Conservation (phyloP, 495 filamentous ascomycete species). For the Alectoria sarmentosa region DNA sequence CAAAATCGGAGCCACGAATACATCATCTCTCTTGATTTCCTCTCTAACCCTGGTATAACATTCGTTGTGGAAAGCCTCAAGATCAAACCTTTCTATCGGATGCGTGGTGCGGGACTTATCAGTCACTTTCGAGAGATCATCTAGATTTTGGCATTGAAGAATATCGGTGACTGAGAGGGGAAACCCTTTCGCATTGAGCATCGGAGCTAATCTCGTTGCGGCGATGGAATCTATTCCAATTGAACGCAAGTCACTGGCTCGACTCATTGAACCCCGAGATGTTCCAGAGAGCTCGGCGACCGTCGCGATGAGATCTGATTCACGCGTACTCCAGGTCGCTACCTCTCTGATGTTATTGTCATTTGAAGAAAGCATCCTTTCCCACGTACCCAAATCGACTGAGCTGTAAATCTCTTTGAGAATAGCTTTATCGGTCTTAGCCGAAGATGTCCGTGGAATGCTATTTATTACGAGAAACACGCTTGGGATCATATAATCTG, state of each 20-base stretch:
- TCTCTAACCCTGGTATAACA: constrained; percentile 22
- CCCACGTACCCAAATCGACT: constrained; percentile 32
- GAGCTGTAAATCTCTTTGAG: constrained; percentile 29
- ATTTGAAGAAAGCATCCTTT: constrained; percentile 24
- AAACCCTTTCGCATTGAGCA: constrained; percentile 28
- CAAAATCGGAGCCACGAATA: constrained; percentile 25
- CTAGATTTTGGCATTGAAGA: constrained; percentile 30
- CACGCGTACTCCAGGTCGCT: constrained; percentile 8
- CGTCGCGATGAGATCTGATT: constrained; percentile 23
- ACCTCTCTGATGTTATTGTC: constrained; percentile 4
- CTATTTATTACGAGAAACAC: constrained; percentile 30
- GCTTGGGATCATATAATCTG: constrained; percentile 34
- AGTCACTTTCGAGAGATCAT: constrained; percentile 3
- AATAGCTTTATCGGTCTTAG: constrained; percentile 32
- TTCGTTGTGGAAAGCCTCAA: constrained; percentile 26
- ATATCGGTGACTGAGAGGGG: constrained; percentile 30
- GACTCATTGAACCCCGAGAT: constrained; percentile 24
- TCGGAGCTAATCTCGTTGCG: constrained; percentile 31
- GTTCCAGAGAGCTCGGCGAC: constrained; percentile 29
- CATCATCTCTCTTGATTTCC: constrained; percentile 22
- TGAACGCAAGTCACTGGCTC: constrained; percentile 27
- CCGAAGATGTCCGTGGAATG: constrained; percentile 33
- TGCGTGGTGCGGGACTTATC: not conserved
- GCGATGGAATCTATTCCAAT: constrained; percentile 35
- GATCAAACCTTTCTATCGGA: constrained; percentile 21